phyloP scores from a whole-genome alignment of 1,139 yeast genomes.

The Blastobotrys ciferrii region DNA sequence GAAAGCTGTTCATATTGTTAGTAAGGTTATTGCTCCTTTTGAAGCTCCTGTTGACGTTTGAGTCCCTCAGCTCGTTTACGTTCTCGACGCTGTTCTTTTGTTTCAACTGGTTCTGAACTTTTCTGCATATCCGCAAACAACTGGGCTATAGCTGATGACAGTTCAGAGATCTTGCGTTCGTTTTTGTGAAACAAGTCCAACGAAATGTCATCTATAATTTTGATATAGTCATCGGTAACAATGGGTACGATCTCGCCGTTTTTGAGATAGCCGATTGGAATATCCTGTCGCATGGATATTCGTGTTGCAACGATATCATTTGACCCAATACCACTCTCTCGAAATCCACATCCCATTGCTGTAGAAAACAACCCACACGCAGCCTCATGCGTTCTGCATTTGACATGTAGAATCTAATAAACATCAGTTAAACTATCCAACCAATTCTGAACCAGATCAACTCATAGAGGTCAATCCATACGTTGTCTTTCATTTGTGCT shows the following conservation, averaged over 20 bases:
- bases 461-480: too few species aligned
- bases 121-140: slow-evolving; percentile 28
- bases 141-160: slow-evolving; percentile 45
- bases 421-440: not conserved
- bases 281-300: slow-evolving; percentile 65
- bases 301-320: slow-evolving; percentile 78
- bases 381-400: slow-evolving; percentile 58
- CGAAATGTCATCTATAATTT: slow-evolving; percentile 46
- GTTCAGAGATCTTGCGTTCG: slow-evolving; percentile 49
- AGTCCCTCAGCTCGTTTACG: slow-evolving; percentile 63
- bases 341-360: slow-evolving; percentile 82
- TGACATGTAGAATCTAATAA: slow-evolving; percentile 66
- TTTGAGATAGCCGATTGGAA: slow-evolving; percentile 62
- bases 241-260: slow-evolving; percentile 33
- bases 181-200: slow-evolving; percentile 64
- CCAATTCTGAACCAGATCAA: too few species aligned
- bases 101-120: slow-evolving; percentile 32
- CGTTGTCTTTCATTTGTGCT: too few species aligned
- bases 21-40: not conserved
- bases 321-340: slow-evolving; percentile 84
- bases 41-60: slow-evolving; percentile 32
- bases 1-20: not conserved
- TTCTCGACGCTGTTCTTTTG: slow-evolving; percentile 57
- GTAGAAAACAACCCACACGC: slow-evolving; percentile 64
- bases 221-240: slow-evolving; percentile 51